Evolutionary conservation across 306 rosid species (phyloP).

Genomic region (Glycine tomentella): DNA sequence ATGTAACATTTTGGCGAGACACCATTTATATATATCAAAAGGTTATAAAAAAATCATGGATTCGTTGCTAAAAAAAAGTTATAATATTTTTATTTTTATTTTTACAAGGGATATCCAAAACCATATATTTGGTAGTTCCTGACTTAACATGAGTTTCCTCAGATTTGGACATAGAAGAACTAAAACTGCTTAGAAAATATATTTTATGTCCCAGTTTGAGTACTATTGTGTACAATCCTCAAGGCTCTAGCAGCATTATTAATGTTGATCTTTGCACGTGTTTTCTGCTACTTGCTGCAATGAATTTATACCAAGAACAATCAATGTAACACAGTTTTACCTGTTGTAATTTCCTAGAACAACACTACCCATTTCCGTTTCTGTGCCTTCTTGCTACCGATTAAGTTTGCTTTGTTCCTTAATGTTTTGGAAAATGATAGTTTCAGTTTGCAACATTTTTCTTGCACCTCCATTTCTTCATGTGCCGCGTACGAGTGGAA

Average conservation of each 20-base stretch:
- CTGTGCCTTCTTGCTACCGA: conserved; percentile 32
- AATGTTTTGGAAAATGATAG: conserved; percentile 20
- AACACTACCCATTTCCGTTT: conserved; percentile 29
- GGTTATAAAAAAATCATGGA: no score
- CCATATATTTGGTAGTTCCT: conserved; percentile 2
- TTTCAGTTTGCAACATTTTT: conserved; percentile 1
- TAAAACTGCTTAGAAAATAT: background rate
- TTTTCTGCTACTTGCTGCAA: conserved; percentile 39
- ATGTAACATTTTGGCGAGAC: no score
- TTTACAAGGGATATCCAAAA: no score
- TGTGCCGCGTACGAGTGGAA: background rate
- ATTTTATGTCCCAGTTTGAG: background rate
- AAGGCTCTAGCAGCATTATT: conserved; percentile 35
- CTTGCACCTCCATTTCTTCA: background rate
- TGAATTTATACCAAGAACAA: conserved; percentile 44
- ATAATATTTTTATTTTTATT: no score
- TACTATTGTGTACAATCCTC: conserved; percentile 34
- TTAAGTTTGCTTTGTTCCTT: conserved; percentile 29
- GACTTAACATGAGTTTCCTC: conserved; percentile 32
- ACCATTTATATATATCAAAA: no score
- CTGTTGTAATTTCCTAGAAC: no score
- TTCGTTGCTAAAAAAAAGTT: no score
- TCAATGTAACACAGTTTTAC: conserved; percentile 34
- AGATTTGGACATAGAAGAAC: conserved; percentile 33
- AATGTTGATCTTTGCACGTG: conserved; percentile 42